These are phyloP conservation scores for Cyberlindnera japonica DNA, from an alignment of 805 yeast species.

Conservation along the genomic window DNA sequence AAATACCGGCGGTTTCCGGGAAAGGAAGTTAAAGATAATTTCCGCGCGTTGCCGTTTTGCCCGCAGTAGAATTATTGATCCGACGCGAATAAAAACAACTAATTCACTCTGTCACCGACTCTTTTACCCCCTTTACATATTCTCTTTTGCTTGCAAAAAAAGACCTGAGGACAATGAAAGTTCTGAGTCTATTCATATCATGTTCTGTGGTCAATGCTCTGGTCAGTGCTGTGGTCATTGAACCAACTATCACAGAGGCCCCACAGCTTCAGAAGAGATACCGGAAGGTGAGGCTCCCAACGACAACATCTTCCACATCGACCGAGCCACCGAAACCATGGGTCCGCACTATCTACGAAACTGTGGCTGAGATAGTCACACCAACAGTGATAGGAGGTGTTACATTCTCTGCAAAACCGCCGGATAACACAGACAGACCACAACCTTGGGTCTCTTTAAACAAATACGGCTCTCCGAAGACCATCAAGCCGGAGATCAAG, in stretches of 20 bases:
- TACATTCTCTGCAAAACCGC: slow-evolving; percentile 46
- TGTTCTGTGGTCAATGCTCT: too few species aligned
- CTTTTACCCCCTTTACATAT: too few species aligned
- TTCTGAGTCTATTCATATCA: not conserved
- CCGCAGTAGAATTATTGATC: too few species aligned
- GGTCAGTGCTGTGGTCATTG: slow-evolving; percentile 1
- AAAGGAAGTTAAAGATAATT: too few species aligned
- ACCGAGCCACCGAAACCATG: slow-evolving; percentile 54
- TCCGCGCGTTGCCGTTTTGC: too few species aligned
- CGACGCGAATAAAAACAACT: not conserved
- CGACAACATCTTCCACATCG: slow-evolving; percentile 31
- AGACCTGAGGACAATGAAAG: slow-evolving; percentile 2
- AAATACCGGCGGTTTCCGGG: too few species aligned
- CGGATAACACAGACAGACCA: slow-evolving; percentile 53
- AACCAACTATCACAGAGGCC: slow-evolving; percentile 3
- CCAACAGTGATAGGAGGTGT: slow-evolving; percentile 62
- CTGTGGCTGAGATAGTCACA: slow-evolving; percentile 59
- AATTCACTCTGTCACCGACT: not conserved
- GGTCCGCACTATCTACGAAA: slow-evolving; percentile 64
- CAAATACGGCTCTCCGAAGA: slow-evolving; percentile 75
- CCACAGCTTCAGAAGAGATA: slow-evolving; percentile 24
- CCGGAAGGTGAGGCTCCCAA: slow-evolving; percentile 30
- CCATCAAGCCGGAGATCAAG: slow-evolving; percentile 71
- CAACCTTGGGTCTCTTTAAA: slow-evolving; percentile 80
- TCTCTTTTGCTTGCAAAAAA: not conserved